Conservation (phyloP, 257 asterid genomes). For the Scutellaria baicalensis region DNA sequence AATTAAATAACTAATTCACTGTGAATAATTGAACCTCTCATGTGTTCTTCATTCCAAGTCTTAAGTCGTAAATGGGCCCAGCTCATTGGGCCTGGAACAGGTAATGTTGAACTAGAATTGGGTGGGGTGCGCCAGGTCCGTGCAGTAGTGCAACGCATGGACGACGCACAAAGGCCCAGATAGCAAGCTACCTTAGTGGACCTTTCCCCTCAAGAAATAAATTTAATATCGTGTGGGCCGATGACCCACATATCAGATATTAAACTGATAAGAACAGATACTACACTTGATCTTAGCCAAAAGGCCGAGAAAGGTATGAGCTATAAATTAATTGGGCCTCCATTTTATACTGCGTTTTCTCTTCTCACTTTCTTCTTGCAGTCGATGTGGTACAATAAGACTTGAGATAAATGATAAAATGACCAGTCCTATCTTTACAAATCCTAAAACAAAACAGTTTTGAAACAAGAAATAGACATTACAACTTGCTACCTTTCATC, state of each 20-base stretch:
- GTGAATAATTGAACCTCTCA: too few relatives aligned
- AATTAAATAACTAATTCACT: too few relatives aligned
- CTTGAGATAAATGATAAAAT: too few relatives aligned
- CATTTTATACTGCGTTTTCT: not conserved
- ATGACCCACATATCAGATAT: conserved; percentile 54
- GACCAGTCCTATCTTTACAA: too few relatives aligned
- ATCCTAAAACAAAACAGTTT: too few relatives aligned
- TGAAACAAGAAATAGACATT: too few relatives aligned
- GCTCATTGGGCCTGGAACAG: too few relatives aligned
- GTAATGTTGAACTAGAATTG: not conserved
- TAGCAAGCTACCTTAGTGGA: conserved; percentile 27
- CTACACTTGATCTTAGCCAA: conserved; percentile 88
- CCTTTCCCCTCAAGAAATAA: conserved; percentile 25
- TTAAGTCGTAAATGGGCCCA: too few relatives aligned
- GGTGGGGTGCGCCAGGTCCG: conserved; percentile 34
- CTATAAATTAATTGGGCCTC: fast-evolving
- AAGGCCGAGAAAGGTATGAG: conserved; percentile 89
- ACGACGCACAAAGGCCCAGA: conserved; percentile 27
- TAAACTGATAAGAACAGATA: conserved; percentile 84
- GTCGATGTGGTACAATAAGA: conserved; percentile 15
- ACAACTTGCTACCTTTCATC: not conserved
- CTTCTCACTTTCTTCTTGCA: not conserved
- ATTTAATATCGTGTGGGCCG: conserved; percentile 45
- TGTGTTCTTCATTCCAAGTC: too few relatives aligned
- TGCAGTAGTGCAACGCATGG: conserved; percentile 26